Percentiles rank a stretch among this genome's conserved stretches.
Evolutionary conservation across 2,329 filamentous ascomycete species (phyloP).

Genomic region (Penicillium sp.): DNA sequence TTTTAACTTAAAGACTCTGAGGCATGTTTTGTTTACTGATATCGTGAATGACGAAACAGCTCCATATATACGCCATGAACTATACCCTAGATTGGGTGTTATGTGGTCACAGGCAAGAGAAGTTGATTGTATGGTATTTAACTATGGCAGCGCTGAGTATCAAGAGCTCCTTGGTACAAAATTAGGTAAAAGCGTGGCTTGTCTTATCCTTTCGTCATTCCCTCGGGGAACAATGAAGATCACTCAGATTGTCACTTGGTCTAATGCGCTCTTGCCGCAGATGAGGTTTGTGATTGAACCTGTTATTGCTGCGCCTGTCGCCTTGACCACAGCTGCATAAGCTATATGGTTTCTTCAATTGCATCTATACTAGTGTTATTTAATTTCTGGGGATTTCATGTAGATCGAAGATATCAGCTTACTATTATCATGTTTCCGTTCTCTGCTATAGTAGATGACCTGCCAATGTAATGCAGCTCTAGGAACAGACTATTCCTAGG

Average conservation of each 20-base stretch:
- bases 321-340: neutral
- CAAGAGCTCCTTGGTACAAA: conserved; percentile 1
- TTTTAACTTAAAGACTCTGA: neutral
- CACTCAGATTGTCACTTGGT: neutral
- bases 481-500: neutral
- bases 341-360: neutral
- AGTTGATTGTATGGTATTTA: neutral
- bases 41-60: neutral
- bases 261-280: neutral
- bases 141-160: neutral
- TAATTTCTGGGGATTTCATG: too few species aligned
- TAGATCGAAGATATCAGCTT: neutral
- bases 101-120: neutral
- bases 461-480: neutral
- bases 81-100: neutral
- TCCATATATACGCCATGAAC: neutral
- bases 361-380: neutral
- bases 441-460: neutral
- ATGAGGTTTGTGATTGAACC: neutral
- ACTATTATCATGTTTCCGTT: too few species aligned
- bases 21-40: neutral
- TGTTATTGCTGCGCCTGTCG: neutral
- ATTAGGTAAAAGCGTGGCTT: neutral
- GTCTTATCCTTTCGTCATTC: neutral
- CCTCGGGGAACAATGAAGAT: neutral